phyloP scores from a whole-genome alignment of 2,329 filamentous ascomycete species.

The Fonsecaea monophora region DNA sequence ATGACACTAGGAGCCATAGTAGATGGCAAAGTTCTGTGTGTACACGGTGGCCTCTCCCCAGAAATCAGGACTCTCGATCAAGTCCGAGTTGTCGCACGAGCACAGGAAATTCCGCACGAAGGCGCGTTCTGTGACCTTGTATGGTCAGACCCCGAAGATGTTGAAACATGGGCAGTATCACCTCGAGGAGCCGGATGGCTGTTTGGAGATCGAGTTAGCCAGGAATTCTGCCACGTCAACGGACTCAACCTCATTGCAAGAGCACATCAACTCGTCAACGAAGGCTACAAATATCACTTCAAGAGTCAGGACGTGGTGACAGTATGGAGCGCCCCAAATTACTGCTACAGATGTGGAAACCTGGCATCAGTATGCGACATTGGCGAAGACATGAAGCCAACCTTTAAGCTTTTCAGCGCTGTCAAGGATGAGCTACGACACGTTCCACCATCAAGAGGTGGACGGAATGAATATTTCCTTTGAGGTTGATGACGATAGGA shows the following conservation, averaged over 20 bases:
- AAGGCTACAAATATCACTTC: constrained; percentile 92
- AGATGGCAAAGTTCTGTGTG: constrained; percentile 75
- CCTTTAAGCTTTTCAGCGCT: constrained; percentile 70
- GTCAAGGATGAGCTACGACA: constrained; percentile 56
- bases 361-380: constrained; percentile 86
- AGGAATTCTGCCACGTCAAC: constrained; percentile 80
- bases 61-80: constrained; percentile 78
- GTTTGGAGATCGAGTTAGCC: constrained; percentile 74
- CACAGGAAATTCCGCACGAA: constrained; percentile 78
- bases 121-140: constrained; percentile 79
- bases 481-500: constrained; percentile 15
- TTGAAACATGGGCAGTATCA: constrained; percentile 73
- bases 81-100: constrained; percentile 74
- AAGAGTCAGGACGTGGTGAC: constrained; percentile 90
- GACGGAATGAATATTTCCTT: constrained; percentile 56
- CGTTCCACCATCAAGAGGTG: constrained; percentile 52
- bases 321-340: constrained; percentile 89
- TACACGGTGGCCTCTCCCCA: constrained; percentile 74
- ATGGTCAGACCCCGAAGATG: constrained; percentile 76
- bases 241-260: constrained; percentile 73
- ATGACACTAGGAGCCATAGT: constrained; percentile 76
- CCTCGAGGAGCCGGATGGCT: constrained; percentile 71
- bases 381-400: constrained; percentile 80
- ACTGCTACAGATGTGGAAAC: constrained; percentile 88
- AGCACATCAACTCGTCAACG: constrained; percentile 77